A percentile compares a stretch with the other conserved stretches of the same genome.
Evolutionary conservation across 2,329 filamentous ascomycete species (phyloP).

Genomic region (Xylaria sp.): DNA sequence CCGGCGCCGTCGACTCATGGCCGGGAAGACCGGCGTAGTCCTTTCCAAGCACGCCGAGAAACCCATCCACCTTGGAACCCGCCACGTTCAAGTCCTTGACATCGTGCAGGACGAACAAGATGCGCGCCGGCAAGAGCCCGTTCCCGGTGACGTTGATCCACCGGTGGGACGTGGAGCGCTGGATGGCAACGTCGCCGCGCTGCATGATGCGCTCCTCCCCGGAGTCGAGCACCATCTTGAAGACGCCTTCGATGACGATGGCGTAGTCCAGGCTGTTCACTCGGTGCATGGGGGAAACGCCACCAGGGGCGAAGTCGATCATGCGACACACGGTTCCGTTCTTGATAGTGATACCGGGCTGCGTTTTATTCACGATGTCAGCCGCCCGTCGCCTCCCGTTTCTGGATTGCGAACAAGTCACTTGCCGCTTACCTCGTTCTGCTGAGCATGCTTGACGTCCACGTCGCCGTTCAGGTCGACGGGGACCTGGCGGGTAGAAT

Average conservation of each 20-base stretch:
- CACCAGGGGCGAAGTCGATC: constrained; percentile 25
- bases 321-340: constrained; percentile 20
- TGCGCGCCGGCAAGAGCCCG: constrained; percentile 10
- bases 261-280: constrained; percentile 21
- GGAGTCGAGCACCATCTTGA: constrained; percentile 22
- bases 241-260: constrained; percentile 24
- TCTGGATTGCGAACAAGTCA: background rate
- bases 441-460: constrained; percentile 24
- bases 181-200: constrained; percentile 19
- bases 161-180: constrained; percentile 10
- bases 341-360: background rate
- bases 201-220: constrained; percentile 25
- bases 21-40: background rate
- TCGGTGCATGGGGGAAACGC: constrained; percentile 18
- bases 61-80: constrained; percentile 3
- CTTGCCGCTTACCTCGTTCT: constrained; percentile 8
- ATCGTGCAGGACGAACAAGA: constrained; percentile 6
- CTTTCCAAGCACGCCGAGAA: constrained; percentile 1
- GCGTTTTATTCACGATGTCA: too few species aligned
- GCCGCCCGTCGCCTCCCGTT: too few species aligned
- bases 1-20: too few species aligned
- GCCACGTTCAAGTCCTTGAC: constrained; percentile 2
- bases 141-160: constrained; percentile 16
- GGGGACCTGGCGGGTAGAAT: constrained; percentile 31
- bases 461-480: constrained; percentile 29